A percentile compares a stretch with the other conserved stretches of the same genome.
phyloP scores from a whole-genome alignment of 495 filamentous ascomycete genomes.

The Daldinia childiae region DNA sequence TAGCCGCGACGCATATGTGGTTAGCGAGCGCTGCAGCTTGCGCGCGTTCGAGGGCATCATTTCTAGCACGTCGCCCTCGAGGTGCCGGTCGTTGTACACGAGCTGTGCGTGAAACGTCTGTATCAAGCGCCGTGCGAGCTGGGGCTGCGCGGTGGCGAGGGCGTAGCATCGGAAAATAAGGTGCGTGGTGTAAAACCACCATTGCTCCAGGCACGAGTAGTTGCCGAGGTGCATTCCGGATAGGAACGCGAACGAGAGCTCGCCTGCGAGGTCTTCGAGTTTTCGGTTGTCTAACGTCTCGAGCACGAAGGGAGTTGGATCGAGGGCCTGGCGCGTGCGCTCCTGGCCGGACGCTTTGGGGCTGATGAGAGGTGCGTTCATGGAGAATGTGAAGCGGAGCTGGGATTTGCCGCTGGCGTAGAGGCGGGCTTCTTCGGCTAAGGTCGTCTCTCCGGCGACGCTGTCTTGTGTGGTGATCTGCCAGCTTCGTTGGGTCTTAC shows the following conservation, averaged over 20 bases:
- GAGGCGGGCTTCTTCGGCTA: conserved; percentile 53
- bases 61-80: conserved; percentile 66
- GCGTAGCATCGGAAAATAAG: conserved; percentile 74
- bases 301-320: conserved; percentile 48
- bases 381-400: conserved; percentile 64
- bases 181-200: conserved; percentile 75
- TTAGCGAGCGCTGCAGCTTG: conserved; percentile 51
- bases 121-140: conserved; percentile 69
- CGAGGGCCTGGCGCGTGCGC: conserved; percentile 47
- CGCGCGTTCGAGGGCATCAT: conserved; percentile 50
- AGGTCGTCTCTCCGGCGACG: conserved; percentile 41
- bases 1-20: conserved; percentile 55
- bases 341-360: conserved; percentile 74
- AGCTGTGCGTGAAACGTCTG: conserved; percentile 75
- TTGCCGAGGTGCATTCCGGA: conserved; percentile 84
- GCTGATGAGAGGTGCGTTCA: conserved; percentile 70
- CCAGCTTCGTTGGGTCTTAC: conserved; percentile 57
- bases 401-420: conserved; percentile 48
- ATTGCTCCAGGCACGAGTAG: conserved; percentile 86
- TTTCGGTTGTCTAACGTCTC: conserved; percentile 27
- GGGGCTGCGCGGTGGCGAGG: conserved; percentile 65
- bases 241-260: conserved; percentile 86
- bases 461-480: conserved; percentile 59
- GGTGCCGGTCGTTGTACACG: conserved; percentile 69
- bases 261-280: conserved; percentile 73